Conservation (phyloP, 148 eudicot species). For the Nepenthes gracilis region DNA sequence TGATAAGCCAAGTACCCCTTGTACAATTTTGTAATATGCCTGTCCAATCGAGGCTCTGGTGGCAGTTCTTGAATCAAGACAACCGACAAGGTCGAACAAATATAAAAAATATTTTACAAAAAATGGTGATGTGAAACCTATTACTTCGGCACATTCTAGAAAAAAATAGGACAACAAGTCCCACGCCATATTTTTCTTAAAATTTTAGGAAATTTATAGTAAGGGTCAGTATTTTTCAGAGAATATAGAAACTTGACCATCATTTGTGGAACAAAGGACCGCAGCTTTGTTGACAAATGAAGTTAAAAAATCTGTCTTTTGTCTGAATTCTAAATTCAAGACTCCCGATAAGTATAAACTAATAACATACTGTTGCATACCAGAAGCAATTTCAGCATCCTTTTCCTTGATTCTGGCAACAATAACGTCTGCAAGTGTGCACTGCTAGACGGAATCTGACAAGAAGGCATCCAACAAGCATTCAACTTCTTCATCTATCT, state of each 20-base stretch:
- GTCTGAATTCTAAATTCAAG: constrained; percentile 27
- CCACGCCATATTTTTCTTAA: background rate
- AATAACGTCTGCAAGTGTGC: constrained; percentile 69
- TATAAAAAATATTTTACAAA: background rate
- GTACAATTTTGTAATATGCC: constrained; percentile 51
- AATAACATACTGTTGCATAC: constrained; percentile 8
- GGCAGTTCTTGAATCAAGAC: constrained; percentile 25
- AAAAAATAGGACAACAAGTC: too few relatives aligned
- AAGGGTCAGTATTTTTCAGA: background rate
- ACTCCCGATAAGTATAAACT: background rate
- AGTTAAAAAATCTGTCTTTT: background rate
- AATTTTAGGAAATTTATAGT: background rate
- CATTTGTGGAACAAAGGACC: too few relatives aligned
- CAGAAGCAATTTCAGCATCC: constrained; percentile 55
- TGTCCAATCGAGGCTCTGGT: constrained; percentile 50
- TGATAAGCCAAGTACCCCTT: constrained; percentile 41
- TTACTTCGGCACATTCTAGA: too few relatives aligned
- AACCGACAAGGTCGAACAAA: background rate
- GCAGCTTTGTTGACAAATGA: background rate
- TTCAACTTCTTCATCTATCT: constrained; percentile 75
- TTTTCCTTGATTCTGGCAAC: constrained; percentile 55
- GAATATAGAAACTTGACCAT: background rate
- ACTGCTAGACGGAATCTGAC: constrained; percentile 45
- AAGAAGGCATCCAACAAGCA: constrained; percentile 72
- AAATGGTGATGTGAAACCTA: background rate